Base-by-base conservation (phyloP, 108 stramenopile genomes). In the Asterionellopsis glacialis region DNA sequence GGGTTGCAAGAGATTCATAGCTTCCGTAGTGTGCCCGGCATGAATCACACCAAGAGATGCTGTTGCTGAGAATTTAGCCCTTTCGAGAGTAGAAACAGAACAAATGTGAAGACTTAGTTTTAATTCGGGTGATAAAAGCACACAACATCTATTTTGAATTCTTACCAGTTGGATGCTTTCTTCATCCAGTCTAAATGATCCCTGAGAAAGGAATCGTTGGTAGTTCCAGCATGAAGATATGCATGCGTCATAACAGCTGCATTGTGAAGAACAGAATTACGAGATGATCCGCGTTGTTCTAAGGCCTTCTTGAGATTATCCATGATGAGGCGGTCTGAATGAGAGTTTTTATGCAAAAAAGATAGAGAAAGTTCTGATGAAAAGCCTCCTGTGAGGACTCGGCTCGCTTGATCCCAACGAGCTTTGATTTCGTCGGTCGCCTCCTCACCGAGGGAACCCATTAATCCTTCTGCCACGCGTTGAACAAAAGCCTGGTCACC, bases 141-240 rank as follows among this genome's bases (percentile, higher is more conserved):
- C 21, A 42, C 18, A 26, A 33, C 9, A 47, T 11, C 21, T 63
- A 14, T 6, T 14, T 13, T 23, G 21, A 39, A 77, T n/a, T n/a
- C 91, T 59, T 72, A 93, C 99, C 99, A 99, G 83, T 98, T 97
- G 69, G 83, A 83, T 16, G 99, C 98, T 68, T 97, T 95, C 55
- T 94, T 96, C 91, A 99, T 89, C 97, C 97, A 99, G 49, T 98
- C 97, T 61, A 98, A 81, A 78, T 99, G 84, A 55, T 98, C 92
- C 54, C 99, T 77, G 59, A 98, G 64, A 68, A 99, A 99, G 9
- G 82, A 70, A 72, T 98, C 98, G 64, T 93, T 88, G 65, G 96
- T 96, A 9, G 97, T 99, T 11, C 99, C 98, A 25, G 92, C 85
- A 64, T 98, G 76, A 74, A 98, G 72, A 65, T 90, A 97, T 25